Base-by-base conservation (phyloP, 176 grass and related monocot species). In the Secale cereale region DNA sequence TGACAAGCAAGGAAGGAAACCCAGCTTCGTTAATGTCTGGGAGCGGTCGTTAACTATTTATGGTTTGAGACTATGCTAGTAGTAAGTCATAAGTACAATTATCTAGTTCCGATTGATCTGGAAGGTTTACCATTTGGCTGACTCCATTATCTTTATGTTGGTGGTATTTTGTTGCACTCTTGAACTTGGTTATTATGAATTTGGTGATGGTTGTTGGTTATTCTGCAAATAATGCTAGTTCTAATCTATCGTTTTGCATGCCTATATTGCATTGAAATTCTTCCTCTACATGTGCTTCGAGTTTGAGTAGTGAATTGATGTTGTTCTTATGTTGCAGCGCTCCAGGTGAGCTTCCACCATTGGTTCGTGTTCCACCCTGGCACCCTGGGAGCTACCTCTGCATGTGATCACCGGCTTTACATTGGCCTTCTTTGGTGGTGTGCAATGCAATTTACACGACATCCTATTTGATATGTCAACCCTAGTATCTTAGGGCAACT, bases 61-160 rank as follows among this genome's bases (percentile, higher is more conserved):
- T n/a, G n/a, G n/a, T n/a, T n/a, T n/a, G n/a, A n/a, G n/a, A 54
- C 28, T 60, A 69, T 59, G 59, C 4, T 20, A 26, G 39, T 22
- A 33, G 19, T 25, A 39, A 72, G 20, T 28, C 84, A 67, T 78
- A 78, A n/a, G 46, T 83, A 73, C 52, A 20, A 20, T 40, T 39
- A 17, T 74, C 70, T 17, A n/a, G 87, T 39, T 27, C 76, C 0
- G 25, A 30, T 33, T 1, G 32, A 29, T 76, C 7, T 20, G 29
- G 88, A 83, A 65, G 26, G 68, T 27, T 28, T 75, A 70, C 78
- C 33, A 20, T 78, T 74, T 27, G 79, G 39, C 74, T 74, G 20
- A 56, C 46, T 86, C 67, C 1, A 5, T 73, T 57, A 17, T 7
- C 2, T 78, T 79, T 67, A 66, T 25, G 29, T 37, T 48, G 70